Percentiles rank a stretch among this genome's conserved stretches.
phyloP scores from a whole-genome alignment of 768 basidiomycete species.

The Suillus variegatus region DNA sequence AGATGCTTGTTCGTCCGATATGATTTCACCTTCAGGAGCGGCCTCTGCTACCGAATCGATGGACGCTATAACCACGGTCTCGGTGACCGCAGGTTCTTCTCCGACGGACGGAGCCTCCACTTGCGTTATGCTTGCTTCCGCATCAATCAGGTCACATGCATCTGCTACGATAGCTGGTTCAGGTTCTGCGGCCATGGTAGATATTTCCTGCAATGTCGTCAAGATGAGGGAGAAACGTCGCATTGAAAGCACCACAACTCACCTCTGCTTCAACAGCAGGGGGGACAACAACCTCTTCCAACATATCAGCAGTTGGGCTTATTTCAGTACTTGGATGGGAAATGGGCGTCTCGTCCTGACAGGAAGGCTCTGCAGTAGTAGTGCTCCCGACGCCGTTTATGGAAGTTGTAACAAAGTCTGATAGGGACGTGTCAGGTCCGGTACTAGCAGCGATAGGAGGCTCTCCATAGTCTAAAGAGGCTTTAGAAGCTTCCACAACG shows the following conservation, averaged over 20 bases:
- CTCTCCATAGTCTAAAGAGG: not conserved
- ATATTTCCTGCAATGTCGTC: not conserved
- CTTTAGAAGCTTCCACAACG: not conserved
- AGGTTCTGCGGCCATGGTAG: not conserved
- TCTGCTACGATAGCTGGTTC: constrained; percentile 1
- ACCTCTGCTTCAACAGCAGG: constrained; percentile 1
- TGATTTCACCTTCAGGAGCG: not conserved
- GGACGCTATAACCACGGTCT: not conserved
- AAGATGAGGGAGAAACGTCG: not conserved
- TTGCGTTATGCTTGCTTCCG: not conserved
- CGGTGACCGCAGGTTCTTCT: not conserved
- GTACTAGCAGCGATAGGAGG: constrained; percentile 2
- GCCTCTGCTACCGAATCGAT: not conserved
- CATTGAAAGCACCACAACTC: not conserved
- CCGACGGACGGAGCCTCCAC: not conserved
- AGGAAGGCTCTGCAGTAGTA: constrained; percentile 3
- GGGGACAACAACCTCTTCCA: not conserved
- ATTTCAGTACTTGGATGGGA: not conserved
- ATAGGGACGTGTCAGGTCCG: not conserved
- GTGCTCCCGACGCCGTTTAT: constrained; percentile 9
- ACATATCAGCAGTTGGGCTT: not conserved
- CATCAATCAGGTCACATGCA: constrained; percentile 6
- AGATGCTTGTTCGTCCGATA: not conserved
- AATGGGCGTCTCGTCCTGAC: constrained; percentile 5
- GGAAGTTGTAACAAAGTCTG: constrained; percentile 6